Conservation (phyloP, 2,329 filamentous ascomycete genomes). For the Ceratocystis huliohia region DNA sequence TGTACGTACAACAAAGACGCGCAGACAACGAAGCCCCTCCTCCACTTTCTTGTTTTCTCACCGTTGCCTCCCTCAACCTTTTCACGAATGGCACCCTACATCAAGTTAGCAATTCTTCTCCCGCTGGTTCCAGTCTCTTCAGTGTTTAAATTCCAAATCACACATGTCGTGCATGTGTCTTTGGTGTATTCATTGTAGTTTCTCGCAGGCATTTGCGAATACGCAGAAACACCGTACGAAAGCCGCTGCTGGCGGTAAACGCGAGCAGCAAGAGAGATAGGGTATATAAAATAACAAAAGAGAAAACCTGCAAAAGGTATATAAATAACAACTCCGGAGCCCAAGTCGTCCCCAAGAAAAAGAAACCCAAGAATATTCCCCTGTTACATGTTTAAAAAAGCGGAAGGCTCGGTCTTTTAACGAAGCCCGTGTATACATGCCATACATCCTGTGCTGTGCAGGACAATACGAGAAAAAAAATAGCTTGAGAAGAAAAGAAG, state of each 20-base stretch:
- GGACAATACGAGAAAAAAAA: not conserved
- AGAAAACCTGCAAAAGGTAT: slow-evolving; percentile 7
- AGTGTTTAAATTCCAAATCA: not conserved
- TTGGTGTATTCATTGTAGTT: not conserved
- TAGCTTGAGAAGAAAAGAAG: not conserved
- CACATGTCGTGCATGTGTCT: not conserved
- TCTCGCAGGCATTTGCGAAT: not conserved
- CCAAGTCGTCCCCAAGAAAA: not conserved
- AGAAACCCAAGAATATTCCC: not conserved
- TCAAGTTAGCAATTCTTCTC: no score
- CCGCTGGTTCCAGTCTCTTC: not conserved
- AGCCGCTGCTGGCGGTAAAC: not conserved
- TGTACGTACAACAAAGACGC: no score
- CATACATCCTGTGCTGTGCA: not conserved
- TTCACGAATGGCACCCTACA: no score
- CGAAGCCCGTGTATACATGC: not conserved
- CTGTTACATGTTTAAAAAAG: not conserved
- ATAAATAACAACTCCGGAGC: not conserved
- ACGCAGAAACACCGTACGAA: not conserved
- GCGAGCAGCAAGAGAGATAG: not conserved
- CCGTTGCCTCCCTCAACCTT: no score
- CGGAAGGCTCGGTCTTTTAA: not conserved
- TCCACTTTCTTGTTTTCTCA: no score
- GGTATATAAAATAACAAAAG: slow-evolving; percentile 5
- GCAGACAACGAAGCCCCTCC: no score